A percentile compares a stretch with the other conserved stretches of the same genome.
phyloP scores from a whole-genome alignment of 805 yeast species.

The Isabelozyma heimii region DNA sequence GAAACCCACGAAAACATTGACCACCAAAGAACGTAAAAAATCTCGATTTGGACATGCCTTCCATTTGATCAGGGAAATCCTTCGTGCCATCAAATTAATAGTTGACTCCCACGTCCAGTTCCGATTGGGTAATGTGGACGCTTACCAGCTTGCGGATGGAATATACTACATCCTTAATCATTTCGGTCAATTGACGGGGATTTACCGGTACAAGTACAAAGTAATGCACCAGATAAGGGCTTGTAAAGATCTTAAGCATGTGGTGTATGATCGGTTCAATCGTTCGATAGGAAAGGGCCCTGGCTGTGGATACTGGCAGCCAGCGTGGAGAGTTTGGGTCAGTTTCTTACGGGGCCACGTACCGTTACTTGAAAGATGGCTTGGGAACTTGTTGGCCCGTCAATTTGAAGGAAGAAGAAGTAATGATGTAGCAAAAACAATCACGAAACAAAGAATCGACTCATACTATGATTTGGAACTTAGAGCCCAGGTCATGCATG shows the following conservation, averaged over 20 bases:
- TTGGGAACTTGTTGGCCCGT: constrained; percentile 84
- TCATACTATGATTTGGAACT: constrained; percentile 92
- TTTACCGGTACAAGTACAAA: constrained; percentile 92
- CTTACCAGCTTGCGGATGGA: constrained; percentile 94
- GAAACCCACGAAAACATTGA: constrained; percentile 93
- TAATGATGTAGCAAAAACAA: constrained; percentile 87
- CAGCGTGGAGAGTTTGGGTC: constrained; percentile 97
- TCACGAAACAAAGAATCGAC: constrained; percentile 93
- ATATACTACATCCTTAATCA: constrained; percentile 87
- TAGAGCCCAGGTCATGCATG: constrained; percentile 92
- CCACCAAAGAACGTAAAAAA: constrained; percentile 93
- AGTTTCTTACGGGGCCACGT: constrained; percentile 87
- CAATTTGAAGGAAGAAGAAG: constrained; percentile 95
- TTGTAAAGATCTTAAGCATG: constrained; percentile 92
- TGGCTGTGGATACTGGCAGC: constrained; percentile 99
- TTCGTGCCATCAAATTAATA: constrained; percentile 76
- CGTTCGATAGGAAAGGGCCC: constrained; percentile 93
- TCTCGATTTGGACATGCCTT: constrained; percentile 96
- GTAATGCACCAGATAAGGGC: constrained; percentile 98
- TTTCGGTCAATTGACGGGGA: constrained; percentile 93
- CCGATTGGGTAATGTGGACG: constrained; percentile 85
- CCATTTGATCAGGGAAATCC: constrained; percentile 86
- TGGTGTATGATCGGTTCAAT: constrained; percentile 83
- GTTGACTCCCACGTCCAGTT: constrained; percentile 95
- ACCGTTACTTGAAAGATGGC: constrained; percentile 92